Percentiles rank a stretch among this genome's conserved stretches.
Conservation (phyloP, 805 yeast species). For the Sugiyamaella chiloensis region DNA sequence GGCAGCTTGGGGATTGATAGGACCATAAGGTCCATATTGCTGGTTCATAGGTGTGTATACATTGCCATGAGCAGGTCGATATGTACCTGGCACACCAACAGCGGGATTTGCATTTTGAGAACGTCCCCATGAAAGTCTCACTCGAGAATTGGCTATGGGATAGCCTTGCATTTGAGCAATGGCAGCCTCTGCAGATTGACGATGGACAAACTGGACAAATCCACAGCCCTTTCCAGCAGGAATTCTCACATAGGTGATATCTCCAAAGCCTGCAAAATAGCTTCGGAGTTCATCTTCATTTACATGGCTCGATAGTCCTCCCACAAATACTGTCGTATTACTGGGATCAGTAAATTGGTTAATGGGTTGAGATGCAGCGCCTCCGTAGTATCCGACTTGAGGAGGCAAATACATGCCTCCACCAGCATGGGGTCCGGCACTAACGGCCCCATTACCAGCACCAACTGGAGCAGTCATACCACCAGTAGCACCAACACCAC, state of each 20-base stretch:
- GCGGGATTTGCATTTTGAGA: conserved; percentile 36
- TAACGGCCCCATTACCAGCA: conserved; percentile 1
- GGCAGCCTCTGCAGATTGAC: conserved; percentile 83
- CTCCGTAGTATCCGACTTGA: conserved; percentile 25
- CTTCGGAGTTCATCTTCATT: conserved; percentile 55
- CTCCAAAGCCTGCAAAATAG: conserved; percentile 70
- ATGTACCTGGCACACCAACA: conserved; percentile 24
- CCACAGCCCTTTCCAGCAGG: conserved; percentile 85
- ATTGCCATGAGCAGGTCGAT: conserved; percentile 34
- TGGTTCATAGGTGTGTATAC: conserved; percentile 34
- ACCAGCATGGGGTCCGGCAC: conserved; percentile 11
- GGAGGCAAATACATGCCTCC: conserved; percentile 25
- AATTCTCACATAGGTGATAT: conserved; percentile 53
- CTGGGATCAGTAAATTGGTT: conserved; percentile 72
- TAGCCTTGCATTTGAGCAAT: conserved; percentile 86
- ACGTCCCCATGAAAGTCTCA: conserved; percentile 87
- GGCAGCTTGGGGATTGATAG: conserved; percentile 29
- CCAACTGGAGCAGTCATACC: conserved; percentile 8
- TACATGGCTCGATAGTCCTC: conserved; percentile 60
- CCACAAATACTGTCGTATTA: conserved; percentile 81
- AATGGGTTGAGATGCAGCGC: conserved; percentile 12
- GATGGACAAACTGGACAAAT: conserved; percentile 73
- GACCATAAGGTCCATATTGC: conserved; percentile 35
- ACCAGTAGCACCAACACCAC: conserved; percentile 4
- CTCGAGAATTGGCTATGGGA: conserved; percentile 78